Base-by-base conservation (phyloP, 2,329 filamentous ascomycete genomes). In the Fusarium sp. region DNA sequence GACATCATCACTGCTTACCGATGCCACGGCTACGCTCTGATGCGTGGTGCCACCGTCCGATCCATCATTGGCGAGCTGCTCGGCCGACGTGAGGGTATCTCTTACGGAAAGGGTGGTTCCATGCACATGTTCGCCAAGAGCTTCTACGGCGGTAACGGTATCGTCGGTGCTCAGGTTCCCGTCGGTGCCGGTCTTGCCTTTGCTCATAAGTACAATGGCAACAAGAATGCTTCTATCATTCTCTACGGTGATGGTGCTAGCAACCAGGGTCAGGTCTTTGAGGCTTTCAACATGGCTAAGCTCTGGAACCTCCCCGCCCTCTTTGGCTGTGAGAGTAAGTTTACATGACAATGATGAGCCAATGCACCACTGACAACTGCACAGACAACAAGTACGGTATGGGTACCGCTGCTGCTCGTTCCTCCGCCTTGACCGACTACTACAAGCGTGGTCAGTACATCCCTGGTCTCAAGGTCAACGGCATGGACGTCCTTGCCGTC, bases 401-500 rank as follows among this genome's bases (percentile, higher is more conserved):
- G 96, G 96, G 96, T 84, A 99, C 96, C 69, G 92, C 96, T 65
- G 95, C 96, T 73, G 91, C 91, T 82, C 94, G 96, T 76, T 94
- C 96, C 65, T 95, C 96, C 63, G 96, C 96, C 75, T 84, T 97
- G 79, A 98, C 96, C 81, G 96, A 99, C 82, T 99, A 99, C 90
- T 98, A 99, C 90, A 98, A 98, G 91, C 95, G 96, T 84, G 96
- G 96, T 72, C 96, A 99, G 85, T 99, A 98, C 87, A 99, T 99
- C 74, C 95, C 96, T 59, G 96, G 96, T 85, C 89, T 99, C 76
- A 99, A 99, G 89, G 93, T 99, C 82, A 99, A 99, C 84, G 96
- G 93, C 78, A 99, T 99, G 96, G 96, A 99, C 80, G 94, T 97
- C 75, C 91, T 99, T 67, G 95, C 96, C 69, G 95, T 97, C 81